Evolutionary conservation across 331 rosid genomes (phyloP), one percentile per base, ranked within the genome.

Genomic region (Rosa hybrid): DNA sequence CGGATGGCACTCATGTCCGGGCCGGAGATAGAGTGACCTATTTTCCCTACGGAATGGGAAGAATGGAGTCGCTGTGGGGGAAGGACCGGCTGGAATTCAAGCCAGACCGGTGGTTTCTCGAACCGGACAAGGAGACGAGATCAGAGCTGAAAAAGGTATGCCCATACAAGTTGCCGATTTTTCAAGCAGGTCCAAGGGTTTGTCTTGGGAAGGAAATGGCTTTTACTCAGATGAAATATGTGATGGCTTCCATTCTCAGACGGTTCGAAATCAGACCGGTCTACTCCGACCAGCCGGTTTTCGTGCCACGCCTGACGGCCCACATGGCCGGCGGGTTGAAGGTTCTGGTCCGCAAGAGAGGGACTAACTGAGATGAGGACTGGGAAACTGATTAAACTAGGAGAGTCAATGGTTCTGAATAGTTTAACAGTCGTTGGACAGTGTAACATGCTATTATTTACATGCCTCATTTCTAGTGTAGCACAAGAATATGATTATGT

Each of bases 121-220:
- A 91, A 38, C 83, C 78, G 6, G 87, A 84, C 30, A 83, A 50
- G 50, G 85, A 50, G 49, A 82, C 70, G 27, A 84, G 67, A 67
- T 86, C 82, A 0, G 76, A 14, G 12, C 65, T 90, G 82, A 89
- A 64, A 45, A 84, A 78, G 81, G 86, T 88, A n/a, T 88, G 86
- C 48, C 89, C 96, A 0, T 95, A 75, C 77, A 88, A 83, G 82
- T 88, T 86, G 75, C 99, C 98, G 7, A 78, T 86, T 42, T 95
- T 95, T 78, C 99, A 95, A 81, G 99, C 93, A 11, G 99, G 98
- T 73, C 99, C 97, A 6, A 90, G 99, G 83, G 89, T 91, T n/a
- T 95, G 98, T 85, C 83, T 91, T 0, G 99, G 99, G 38, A 93
- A 91, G 83, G 94, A 89, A 41, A 93, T 95, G 98, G 98, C 98